Percentiles rank a stretch among this genome's conserved stretches.
Evolutionary conservation across 441 rosid genomes (phyloP).

Genomic region (Croton laevigatus): DNA sequence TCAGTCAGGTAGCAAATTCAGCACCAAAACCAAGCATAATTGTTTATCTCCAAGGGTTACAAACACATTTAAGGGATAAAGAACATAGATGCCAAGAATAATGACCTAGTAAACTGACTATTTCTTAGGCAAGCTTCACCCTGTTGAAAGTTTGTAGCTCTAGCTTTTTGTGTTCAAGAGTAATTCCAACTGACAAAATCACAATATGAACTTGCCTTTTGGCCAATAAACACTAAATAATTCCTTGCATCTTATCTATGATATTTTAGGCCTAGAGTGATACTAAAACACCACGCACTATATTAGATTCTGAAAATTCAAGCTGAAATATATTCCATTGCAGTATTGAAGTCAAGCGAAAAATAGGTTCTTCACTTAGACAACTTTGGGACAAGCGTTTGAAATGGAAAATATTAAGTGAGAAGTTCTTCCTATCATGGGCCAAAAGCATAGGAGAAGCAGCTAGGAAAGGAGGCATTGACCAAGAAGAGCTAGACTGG

Average conservation of each 20-base stretch:
- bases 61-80: not conserved
- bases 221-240: not conserved
- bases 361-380: slow-evolving; percentile 56
- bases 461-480: slow-evolving; percentile 66
- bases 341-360: slow-evolving; percentile 71
- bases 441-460: slow-evolving; percentile 54
- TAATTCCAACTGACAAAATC: not conserved
- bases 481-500: slow-evolving; percentile 61
- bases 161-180: not conserved
- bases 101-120: not conserved
- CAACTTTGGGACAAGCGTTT: slow-evolving; percentile 58
- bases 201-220: not conserved
- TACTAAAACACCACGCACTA: not conserved
- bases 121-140: not conserved
- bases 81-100: not conserved
- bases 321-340: slow-evolving; percentile 23
- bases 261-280: not conserved
- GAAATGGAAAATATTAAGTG: slow-evolving; percentile 44
- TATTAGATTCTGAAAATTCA: not conserved
- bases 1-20: not conserved
- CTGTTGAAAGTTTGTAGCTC: not conserved
- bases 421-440: slow-evolving; percentile 56
- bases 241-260: not conserved
- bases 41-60: not conserved
- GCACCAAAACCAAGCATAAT: not conserved